These are phyloP conservation scores for Licmophora abbreviata DNA, from an alignment of 108 stramenopile species.

Conservation along the genomic window DNA sequence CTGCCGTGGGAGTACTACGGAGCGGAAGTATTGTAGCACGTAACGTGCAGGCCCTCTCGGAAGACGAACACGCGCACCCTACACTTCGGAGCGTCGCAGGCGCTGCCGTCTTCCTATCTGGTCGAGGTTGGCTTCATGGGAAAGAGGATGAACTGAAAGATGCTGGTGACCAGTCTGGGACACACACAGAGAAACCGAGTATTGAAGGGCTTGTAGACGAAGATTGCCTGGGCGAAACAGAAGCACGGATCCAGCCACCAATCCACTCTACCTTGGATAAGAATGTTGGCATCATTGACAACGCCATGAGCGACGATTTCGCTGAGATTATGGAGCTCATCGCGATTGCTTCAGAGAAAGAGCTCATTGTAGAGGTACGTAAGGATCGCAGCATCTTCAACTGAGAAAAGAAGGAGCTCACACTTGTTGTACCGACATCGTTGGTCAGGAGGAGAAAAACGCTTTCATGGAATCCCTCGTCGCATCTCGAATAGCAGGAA, in stretches of 20 bases:
- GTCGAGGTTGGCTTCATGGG: slow-evolving; percentile 21
- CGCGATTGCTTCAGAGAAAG: not conserved
- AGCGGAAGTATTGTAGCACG: slow-evolving; percentile 16
- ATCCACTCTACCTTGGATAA: too few relatives aligned
- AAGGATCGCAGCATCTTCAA: not conserved
- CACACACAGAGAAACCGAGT: too few relatives aligned
- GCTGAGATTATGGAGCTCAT: not conserved
- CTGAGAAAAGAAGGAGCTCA: not conserved
- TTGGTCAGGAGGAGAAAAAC: slow-evolving; percentile 1
- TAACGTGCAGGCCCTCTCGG: slow-evolving; percentile 15
- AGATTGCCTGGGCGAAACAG: not conserved
- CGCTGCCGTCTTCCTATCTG: slow-evolving; percentile 2
- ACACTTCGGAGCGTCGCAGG: slow-evolving; percentile 10
- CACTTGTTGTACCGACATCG: not conserved
- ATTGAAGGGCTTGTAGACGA: not conserved
- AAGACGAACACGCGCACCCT: slow-evolving; percentile 15
- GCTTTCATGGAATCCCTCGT: slow-evolving; percentile 2
- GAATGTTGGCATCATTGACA: too few relatives aligned
- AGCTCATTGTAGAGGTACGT: not conserved
- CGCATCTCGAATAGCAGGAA: too few relatives aligned
- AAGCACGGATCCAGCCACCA: too few relatives aligned
- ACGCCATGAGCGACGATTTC: not conserved
- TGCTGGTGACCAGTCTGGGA: too few relatives aligned
- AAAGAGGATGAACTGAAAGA: slow-evolving; percentile 5
- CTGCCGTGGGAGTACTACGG: slow-evolving; percentile 18